Conservation (phyloP, 805 yeast species). For the Cephaloascus albidus region DNA sequence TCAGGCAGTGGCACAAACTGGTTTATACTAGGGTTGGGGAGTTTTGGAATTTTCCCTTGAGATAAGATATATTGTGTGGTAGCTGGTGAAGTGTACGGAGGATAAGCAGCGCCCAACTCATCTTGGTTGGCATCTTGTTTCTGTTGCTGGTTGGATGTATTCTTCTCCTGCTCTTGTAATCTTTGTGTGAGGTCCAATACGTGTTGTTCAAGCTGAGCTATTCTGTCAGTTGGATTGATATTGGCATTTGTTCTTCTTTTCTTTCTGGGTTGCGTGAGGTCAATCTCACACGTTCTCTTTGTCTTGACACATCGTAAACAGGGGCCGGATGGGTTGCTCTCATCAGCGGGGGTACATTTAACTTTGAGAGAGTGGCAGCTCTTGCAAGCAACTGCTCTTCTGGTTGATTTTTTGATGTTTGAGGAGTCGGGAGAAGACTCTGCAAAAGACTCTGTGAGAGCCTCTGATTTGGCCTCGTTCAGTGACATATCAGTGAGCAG, state of each 20-base stretch:
- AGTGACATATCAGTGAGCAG: no score
- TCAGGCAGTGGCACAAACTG: background rate
- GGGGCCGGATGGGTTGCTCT: slow-evolving; percentile 47
- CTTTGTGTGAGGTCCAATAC: slow-evolving; percentile 4
- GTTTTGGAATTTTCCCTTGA: background rate
- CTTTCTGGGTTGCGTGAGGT: slow-evolving; percentile 49
- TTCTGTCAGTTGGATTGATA: slow-evolving; percentile 1
- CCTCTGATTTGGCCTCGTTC: no score
- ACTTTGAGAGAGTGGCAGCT: slow-evolving; percentile 81
- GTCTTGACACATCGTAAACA: slow-evolving; percentile 69
- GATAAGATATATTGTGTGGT: background rate
- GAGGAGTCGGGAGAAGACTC: background rate
- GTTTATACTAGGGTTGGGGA: background rate
- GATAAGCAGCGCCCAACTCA: background rate
- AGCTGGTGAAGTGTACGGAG: background rate
- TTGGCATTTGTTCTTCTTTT: slow-evolving; percentile 22
- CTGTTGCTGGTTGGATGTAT: background rate
- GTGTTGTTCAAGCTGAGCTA: slow-evolving; percentile 9
- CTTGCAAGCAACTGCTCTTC: slow-evolving; percentile 53
- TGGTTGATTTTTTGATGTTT: slow-evolving; percentile 1
- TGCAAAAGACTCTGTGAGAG: background rate
- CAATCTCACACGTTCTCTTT: slow-evolving; percentile 57
- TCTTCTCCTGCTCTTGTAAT: background rate
- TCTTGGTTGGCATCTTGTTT: background rate
- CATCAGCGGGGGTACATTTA: slow-evolving; percentile 68